Conservation (phyloP, 176 grass and related monocot genomes). For the Sorghum bicolor region Sorghum_bicolor_NCBIv3 NC_012870.2:17449001-17449500, state of each 20-base stretch:
- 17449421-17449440: neutral
- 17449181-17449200: neutral
- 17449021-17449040: neutral
- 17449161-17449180: neutral
- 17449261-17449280: conserved; percentile 1
- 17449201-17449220: neutral
- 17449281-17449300: neutral
- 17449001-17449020: neutral
- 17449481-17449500: neutral
- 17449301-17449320: neutral
- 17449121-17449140: neutral
- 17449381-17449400: neutral
- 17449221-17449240: neutral
- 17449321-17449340: neutral
- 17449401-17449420: neutral
- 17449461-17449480: neutral
- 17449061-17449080: neutral
- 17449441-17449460: neutral
- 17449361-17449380: neutral
- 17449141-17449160: neutral
- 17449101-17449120: neutral
- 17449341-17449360: neutral
- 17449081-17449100: neutral
- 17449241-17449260: neutral
- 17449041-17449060: neutral